Percentiles rank a stretch among this genome's conserved stretches.
Conservation (phyloP, 192 early-diverging fungal species). For the Linderina pennispora region DNA sequence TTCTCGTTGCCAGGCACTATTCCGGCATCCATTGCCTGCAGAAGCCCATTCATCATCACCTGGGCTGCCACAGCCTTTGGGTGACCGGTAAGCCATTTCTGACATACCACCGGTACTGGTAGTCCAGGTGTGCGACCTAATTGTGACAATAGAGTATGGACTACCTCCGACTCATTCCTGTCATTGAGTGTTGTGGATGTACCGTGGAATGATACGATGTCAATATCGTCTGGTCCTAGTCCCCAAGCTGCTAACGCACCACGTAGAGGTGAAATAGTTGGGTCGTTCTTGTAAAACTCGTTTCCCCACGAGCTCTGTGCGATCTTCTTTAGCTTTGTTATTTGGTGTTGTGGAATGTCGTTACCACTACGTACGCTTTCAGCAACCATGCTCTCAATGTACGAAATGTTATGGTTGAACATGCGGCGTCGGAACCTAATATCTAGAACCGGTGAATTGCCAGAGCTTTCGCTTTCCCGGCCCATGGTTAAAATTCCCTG, state of each 20-base stretch:
- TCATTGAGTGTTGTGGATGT: conserved; percentile 95
- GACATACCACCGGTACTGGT: conserved; percentile 73
- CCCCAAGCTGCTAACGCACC: conserved; percentile 84
- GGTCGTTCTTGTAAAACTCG: conserved; percentile 76
- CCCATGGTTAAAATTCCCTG: conserved; percentile 92
- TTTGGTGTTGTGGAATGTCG: no score
- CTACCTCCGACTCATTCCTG: conserved; percentile 88
- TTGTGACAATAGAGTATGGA: conserved; percentile 81
- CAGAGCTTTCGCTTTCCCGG: conserved; percentile 53
- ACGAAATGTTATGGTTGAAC: conserved; percentile 41
- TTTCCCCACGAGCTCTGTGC: conserved; percentile 73
- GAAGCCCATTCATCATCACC: conserved; percentile 93
- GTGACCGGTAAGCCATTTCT: conserved; percentile 89
- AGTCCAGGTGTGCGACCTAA: conserved; percentile 85
- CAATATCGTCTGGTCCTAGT: conserved; percentile 87
- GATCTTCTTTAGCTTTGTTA: conserved; percentile 65
- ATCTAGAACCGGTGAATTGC: conserved; percentile 61
- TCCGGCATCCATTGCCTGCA: conserved; percentile 78
- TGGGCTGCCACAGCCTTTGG: conserved; percentile 91
- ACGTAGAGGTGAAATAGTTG: conserved; percentile 77
- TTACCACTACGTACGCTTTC: conserved; percentile 49
- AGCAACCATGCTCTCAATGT: conserved; percentile 6
- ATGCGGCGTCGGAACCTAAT: conserved; percentile 82
- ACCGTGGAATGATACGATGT: conserved; percentile 92
- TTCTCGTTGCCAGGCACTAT: conserved; percentile 90